These are phyloP conservation scores for Ambrosiella xylebori DNA, from an alignment of 2,329 filamentous ascomycete species.

Conservation along the genomic window DNA sequence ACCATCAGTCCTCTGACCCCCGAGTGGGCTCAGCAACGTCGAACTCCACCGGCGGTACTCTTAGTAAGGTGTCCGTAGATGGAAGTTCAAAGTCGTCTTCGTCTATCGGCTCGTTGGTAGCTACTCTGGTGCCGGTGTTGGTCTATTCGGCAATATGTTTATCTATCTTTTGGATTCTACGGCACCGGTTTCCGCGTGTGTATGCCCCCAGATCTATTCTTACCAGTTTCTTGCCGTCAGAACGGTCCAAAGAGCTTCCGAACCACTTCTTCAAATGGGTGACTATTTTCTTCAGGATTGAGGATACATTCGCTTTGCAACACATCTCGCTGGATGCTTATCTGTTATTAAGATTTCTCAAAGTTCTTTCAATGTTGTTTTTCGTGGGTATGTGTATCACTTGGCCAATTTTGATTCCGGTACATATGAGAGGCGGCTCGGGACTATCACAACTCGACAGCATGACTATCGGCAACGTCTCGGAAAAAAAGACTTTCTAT, in stretches of 20 bases:
- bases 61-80: slow-evolving; percentile 20
- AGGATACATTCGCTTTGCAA: slow-evolving; percentile 65
- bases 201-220: slow-evolving; percentile 38
- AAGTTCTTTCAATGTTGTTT: slow-evolving; percentile 58
- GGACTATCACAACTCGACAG: slow-evolving; percentile 42
- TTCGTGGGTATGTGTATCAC: slow-evolving; percentile 66
- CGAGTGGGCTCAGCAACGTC: slow-evolving; percentile 28
- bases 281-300: slow-evolving; percentile 40
- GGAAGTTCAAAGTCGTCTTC: slow-evolving; percentile 22
- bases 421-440: slow-evolving; percentile 68
- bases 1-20: slow-evolving; percentile 19
- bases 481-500: slow-evolving; percentile 50
- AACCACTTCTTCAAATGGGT: slow-evolving; percentile 47
- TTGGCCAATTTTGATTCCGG: slow-evolving; percentile 68
- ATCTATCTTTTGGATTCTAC: slow-evolving; percentile 32
- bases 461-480: slow-evolving; percentile 30
- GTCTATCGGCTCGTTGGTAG: slow-evolving; percentile 26
- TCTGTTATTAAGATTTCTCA: slow-evolving; percentile 71
- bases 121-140: slow-evolving; percentile 36
- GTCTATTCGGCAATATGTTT: slow-evolving; percentile 31
- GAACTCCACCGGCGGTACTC: slow-evolving; percentile 23
- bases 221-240: slow-evolving; percentile 30
- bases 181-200: slow-evolving; percentile 32
- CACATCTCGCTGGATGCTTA: slow-evolving; percentile 82
- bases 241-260: slow-evolving; percentile 38